Evolutionary conservation across 1,139 yeast species (phyloP), one percentile per base, ranked within the genome.

Genomic region (Arxiozyma slooffiae): DNA sequence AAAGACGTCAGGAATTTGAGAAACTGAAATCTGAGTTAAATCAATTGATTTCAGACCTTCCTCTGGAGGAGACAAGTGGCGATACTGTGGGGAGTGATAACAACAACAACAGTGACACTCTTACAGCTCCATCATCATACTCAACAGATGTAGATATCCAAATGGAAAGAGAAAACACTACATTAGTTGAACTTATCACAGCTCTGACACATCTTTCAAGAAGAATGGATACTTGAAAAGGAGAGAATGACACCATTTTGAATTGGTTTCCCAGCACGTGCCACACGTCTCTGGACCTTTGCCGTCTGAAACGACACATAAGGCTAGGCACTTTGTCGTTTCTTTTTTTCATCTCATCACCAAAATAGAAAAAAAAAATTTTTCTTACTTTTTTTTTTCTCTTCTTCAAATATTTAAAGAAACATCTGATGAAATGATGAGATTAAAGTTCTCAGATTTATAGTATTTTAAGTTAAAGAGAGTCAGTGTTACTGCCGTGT

Each of bases 171-270:
- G 45, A 42, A 42, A 42, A 42, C 39, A 21, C 38, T 24, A 7
- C 22, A 11, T 21, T 42, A 21, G 4, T 42, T 24, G 45, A 42
- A 30, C 22, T 42, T 3, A 30, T 30, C 38, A 30, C 45, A 14
- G 45, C 45, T 7, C 20, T 42, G 23, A 30, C 45, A 17, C 45
- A 42, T 42, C 20, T 42, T 34, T 42, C 45, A 30, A 30, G 36
- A 30, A 30, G 36, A 30, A 14, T 2, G 14, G 36, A 14, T n/a
- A 14, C 17, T 24, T 23, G 34, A n/a, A 36, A 24, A 4, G 4
- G 18, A 38, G 4, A 18, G 40, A 14, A 39, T n/a, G n/a, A n/a
- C n/a, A n/a, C n/a, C n/a, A n/a, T n/a, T n/a, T n/a, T n/a, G n/a
- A n/a, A n/a, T n/a, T n/a, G n/a, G n/a, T n/a, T n/a, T n/a, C n/a